A percentile compares a stretch with the other conserved stretches of the same genome.
phyloP scores from a whole-genome alignment of 768 basidiomycete genomes.

The Trametes punicea region DNA sequence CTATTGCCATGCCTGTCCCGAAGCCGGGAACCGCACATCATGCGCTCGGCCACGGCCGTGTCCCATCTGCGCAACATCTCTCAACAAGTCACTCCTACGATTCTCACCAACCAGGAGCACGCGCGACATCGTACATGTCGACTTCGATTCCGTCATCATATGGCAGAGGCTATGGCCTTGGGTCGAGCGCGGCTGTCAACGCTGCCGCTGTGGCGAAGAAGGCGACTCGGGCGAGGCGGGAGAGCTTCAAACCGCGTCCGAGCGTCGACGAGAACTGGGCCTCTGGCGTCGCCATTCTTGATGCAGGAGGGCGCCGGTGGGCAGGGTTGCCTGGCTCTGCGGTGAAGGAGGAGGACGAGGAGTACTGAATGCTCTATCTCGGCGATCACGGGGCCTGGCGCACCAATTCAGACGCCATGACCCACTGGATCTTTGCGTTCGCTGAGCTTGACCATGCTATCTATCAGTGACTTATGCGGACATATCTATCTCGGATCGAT shows the following conservation, averaged over 20 bases:
- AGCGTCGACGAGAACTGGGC: constrained; percentile 51
- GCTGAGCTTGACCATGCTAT: not conserved
- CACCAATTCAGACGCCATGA: no score
- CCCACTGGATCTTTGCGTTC: no score
- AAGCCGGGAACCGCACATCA: constrained; percentile 51
- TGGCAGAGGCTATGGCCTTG: constrained; percentile 9
- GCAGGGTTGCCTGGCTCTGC: constrained; percentile 29
- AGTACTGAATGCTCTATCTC: constrained; percentile 18
- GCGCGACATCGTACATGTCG: constrained; percentile 21
- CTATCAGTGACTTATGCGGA: constrained; percentile 11
- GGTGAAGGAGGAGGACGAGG: constrained; percentile 33
- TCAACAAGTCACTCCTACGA: constrained; percentile 25
- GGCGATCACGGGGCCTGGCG: not conserved
- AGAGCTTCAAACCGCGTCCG: constrained; percentile 82
- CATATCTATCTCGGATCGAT: constrained; percentile 4
- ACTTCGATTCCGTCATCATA: constrained; percentile 22
- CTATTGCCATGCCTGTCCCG: constrained; percentile 48
- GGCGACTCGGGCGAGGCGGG: constrained; percentile 53
- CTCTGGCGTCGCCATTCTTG: not conserved
- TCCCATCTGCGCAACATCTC: constrained; percentile 32
- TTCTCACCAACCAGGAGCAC: constrained; percentile 5
- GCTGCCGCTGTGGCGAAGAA: constrained; percentile 41
- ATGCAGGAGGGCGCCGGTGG: constrained; percentile 21
- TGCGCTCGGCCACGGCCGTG: constrained; percentile 52
- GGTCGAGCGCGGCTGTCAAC: constrained; percentile 8